These are phyloP conservation scores for Cadophora sp. DNA, from an alignment of 2,329 filamentous ascomycete genomes.

Conservation along the genomic window DNA sequence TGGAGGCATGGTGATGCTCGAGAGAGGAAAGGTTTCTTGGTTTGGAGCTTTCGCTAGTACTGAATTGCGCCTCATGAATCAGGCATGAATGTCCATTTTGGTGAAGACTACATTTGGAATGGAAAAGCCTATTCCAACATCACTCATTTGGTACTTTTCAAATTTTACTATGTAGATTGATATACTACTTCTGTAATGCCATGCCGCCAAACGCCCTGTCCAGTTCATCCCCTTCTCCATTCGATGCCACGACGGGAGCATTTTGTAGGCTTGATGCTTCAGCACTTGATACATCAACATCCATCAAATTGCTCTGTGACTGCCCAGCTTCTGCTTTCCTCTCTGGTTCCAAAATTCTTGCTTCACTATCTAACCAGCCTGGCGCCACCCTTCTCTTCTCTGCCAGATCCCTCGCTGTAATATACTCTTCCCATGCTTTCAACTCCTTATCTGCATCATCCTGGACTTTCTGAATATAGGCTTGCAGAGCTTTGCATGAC, in stretches of 20 bases:
- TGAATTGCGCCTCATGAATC: constrained; percentile 15
- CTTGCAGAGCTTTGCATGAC: constrained; percentile 79
- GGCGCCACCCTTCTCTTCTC: constrained; percentile 83
- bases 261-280: constrained; percentile 41
- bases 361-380: constrained; percentile 80
- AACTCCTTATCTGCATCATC: constrained; percentile 72
- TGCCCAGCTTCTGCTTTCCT: constrained; percentile 45
- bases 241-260: constrained; percentile 49
- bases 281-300: constrained; percentile 41
- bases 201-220: constrained; percentile 59
- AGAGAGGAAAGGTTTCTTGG: constrained; percentile 13
- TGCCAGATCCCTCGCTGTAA: constrained; percentile 70
- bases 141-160: background rate
- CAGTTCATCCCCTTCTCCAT: constrained; percentile 56
- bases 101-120: background rate
- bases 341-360: constrained; percentile 72
- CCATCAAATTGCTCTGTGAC: constrained; percentile 40
- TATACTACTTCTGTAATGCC: constrained; percentile 44
- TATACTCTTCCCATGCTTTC: constrained; percentile 71
- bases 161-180: background rate
- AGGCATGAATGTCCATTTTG: constrained; percentile 20
- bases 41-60: background rate
- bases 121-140: background rate
- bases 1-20: constrained; percentile 43
- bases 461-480: constrained; percentile 74